Evolutionary conservation across 2,329 filamentous ascomycete species (phyloP).

Genomic region (Pseudocercospora cruenta): DNA sequence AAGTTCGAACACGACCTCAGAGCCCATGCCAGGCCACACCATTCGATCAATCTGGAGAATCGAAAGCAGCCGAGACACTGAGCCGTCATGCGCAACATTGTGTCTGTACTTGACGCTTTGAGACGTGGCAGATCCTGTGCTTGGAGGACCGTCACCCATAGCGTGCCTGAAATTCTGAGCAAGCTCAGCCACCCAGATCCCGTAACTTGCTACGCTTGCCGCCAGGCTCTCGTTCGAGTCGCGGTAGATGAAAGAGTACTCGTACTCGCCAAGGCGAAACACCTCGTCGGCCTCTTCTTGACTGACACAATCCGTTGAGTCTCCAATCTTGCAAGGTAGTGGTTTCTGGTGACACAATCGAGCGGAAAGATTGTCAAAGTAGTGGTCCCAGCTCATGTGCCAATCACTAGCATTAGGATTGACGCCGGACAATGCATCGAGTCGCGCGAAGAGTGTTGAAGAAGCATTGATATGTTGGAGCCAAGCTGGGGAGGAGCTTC

Average conservation of each 20-base stretch:
- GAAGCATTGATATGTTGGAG: slow-evolving; percentile 64
- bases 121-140: slow-evolving; percentile 12
- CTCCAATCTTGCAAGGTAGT: slow-evolving; percentile 66
- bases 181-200: slow-evolving; percentile 75
- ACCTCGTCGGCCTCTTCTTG: slow-evolving; percentile 67
- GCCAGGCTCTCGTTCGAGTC: slow-evolving; percentile 65
- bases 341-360: slow-evolving; percentile 75
- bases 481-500: slow-evolving; percentile 59
- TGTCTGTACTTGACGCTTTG: slow-evolving; percentile 63
- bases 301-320: slow-evolving; percentile 61
- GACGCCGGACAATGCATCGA: slow-evolving; percentile 73
- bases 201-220: slow-evolving; percentile 65
- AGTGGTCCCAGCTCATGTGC: slow-evolving; percentile 76
- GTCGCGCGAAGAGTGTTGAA: slow-evolving; percentile 56
- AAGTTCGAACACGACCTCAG: slow-evolving; percentile 77
- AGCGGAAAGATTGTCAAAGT: slow-evolving; percentile 81
- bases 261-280: slow-evolving; percentile 77
- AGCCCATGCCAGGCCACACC: slow-evolving; percentile 85
- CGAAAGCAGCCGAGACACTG: slow-evolving; percentile 66
- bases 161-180: slow-evolving; percentile 62
- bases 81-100: slow-evolving; percentile 81
- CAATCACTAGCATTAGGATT: slow-evolving; percentile 60
- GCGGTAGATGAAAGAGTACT: slow-evolving; percentile 79
- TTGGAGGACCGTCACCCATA: slow-evolving; percentile 47
- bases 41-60: slow-evolving; percentile 74